Percentiles rank a stretch among this genome's conserved stretches.
Evolutionary conservation across 2,329 filamentous ascomycete species (phyloP).

Genomic region (Fusarium devonianum): DNA sequence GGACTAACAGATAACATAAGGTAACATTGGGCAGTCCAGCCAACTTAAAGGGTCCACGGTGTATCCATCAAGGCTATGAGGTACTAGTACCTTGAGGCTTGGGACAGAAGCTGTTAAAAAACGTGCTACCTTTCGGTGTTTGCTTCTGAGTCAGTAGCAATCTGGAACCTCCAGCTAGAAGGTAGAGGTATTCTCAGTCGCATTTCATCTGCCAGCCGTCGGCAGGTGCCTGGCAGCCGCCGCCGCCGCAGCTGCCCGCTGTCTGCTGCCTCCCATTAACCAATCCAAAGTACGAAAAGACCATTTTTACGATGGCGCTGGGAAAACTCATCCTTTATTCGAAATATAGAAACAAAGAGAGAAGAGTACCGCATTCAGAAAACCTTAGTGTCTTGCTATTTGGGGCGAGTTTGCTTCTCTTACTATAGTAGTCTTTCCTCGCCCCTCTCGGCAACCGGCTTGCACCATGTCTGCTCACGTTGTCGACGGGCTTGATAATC

Average conservation of each 20-base stretch:
- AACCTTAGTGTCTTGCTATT: neutral
- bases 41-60: too few relatives aligned
- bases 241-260: conserved; percentile 19
- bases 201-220: conserved; percentile 1
- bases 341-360: neutral
- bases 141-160: too few relatives aligned
- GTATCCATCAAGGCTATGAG: too few relatives aligned
- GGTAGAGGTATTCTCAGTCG: neutral
- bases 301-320: neutral
- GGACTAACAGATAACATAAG: too few relatives aligned
- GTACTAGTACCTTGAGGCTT: too few relatives aligned
- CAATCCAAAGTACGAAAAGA: neutral
- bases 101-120: too few relatives aligned
- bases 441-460: neutral
- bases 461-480: conserved; percentile 10
- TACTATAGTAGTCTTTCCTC: too few relatives aligned
- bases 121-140: too few relatives aligned
- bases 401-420: neutral
- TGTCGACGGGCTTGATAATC: conserved; percentile 5
- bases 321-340: neutral
- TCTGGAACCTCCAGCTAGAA: neutral
- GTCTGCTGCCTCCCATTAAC: neutral
- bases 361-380: neutral
- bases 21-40: too few relatives aligned
- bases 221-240: conserved; percentile 23